Base-by-base conservation (phyloP, 805 yeast genomes). In the Hemisphaericaspora nanyangensis region DNA sequence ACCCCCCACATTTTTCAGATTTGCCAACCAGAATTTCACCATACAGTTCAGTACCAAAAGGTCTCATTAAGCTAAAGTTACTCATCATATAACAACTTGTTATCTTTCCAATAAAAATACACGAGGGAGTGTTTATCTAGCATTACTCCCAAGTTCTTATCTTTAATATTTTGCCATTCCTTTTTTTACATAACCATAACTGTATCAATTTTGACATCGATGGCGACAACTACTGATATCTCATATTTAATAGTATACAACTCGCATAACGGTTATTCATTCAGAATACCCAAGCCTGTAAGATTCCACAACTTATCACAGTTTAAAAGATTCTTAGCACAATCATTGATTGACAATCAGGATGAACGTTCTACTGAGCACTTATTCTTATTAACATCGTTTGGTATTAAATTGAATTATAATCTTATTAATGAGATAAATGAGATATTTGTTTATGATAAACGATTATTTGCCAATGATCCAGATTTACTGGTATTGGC, bases 381-480 rank as follows among this genome's bases (percentile, higher is more conserved):
- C 43, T 46, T 68, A n/a, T 67, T 83, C 46, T 60, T 84, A 11
- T 58, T 84, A 28, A 72, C 88, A 2, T 77, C 88, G 1, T 80
- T 74, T 54, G 90, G 90, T 0, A 70, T 77, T 33, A 78, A 75
- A 49, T 63, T 84, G 45, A 79, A 75, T 54, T 74, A 65, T 54
- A 69, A 67, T 51, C 70, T 68, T 69, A 65, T 69, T 32, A 64
- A 75, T 46, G 81, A 77, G 42, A 55, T 73, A 22, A 65, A 63
- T 37, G 84, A 80, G 42, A 63, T 82, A 3, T 82, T 73, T 54
- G 79, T 77, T 1, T 83, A 71, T 57, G 88, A 84, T 55, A 76
- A 82, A 54, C 68, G 79, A 33, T 58, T 77, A 33, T 82, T 83
- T 46, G 60, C 71, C 4, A 45, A 50, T 10, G 12, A 22, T 12